These are phyloP conservation scores for Pythium folliculosum DNA, from an alignment of 352 stramenopile species.

Conservation along the genomic window DNA sequence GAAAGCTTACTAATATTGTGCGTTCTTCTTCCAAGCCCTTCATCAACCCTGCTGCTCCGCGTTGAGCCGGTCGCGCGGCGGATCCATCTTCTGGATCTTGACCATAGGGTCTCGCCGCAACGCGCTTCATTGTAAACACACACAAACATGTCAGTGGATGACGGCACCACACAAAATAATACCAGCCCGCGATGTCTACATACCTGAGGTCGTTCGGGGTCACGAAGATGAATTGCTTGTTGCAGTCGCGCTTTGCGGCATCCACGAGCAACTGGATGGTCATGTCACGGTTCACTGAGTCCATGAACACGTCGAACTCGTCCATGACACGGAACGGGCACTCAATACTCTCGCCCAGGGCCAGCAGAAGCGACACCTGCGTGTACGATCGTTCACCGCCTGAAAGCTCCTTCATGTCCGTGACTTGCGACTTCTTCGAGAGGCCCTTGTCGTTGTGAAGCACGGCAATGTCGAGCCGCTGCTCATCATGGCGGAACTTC, in stretches of 20 bases:
- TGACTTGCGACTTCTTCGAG: conserved; percentile 86
- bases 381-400: conserved; percentile 96
- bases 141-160: conserved; percentile 13
- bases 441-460: conserved; percentile 75
- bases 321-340: conserved; percentile 97
- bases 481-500: conserved; percentile 76
- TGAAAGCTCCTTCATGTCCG: conserved; percentile 96
- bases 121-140: conserved; percentile 40
- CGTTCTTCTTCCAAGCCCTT: background rate
- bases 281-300: conserved; percentile 95
- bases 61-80: conserved; percentile 79
- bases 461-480: conserved; percentile 78
- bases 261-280: conserved; percentile 94
- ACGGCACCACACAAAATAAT: conserved; percentile 7
- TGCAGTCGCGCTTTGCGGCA: conserved; percentile 69
- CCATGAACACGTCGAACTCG: conserved; percentile 99
- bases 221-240: conserved; percentile 90
- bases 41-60: conserved; percentile 30
- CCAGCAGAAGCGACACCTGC: conserved; percentile 96
- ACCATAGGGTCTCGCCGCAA: conserved; percentile 71
- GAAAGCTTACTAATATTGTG: conserved; percentile 3
- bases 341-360: conserved; percentile 90
- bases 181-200: background rate
- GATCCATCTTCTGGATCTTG: conserved; percentile 89
- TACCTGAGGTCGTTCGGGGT: conserved; percentile 89